Base-by-base conservation (phyloP, 371 early-diverging fungal species). In the Mortierella sp. region DNA sequence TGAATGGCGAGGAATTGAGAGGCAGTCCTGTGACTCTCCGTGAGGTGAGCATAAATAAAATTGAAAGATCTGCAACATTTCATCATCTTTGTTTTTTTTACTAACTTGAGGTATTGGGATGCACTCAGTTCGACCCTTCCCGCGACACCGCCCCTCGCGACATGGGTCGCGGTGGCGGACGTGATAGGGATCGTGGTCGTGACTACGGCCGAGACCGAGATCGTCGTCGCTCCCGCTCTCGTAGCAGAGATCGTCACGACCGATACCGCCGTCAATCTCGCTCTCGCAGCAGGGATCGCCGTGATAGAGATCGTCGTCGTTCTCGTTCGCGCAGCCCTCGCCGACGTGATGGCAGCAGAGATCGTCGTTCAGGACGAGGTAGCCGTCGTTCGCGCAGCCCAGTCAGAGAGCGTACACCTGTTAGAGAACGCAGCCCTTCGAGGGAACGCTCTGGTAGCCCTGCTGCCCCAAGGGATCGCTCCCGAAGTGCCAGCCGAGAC, bases 1-100 rank as follows among this genome's bases (percentile, higher is more conserved):
- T 96, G 81, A 91, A 97, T 67, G 95, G 94, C 76, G 90, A 91
- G 76, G 97, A 97, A 45, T 89, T 95, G 84, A 90, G 94, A 47
- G 98, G 97, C 40, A 87, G 90, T 70, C 86, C 89, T 47, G 88
- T 98, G 19, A 77, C 76, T 68, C 90, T 98, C 53, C 92, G 92
- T 68, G 94, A 95, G 88, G 96, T 94, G 88, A 83, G 79, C 41
- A 3, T 40, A n/a, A 19, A 5, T 55, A 48, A 4, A 48, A 6
- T 48, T 43, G 45, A 48, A 19, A 7, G n/a, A n/a, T 43, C 43
- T 43, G 10, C 6, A n/a, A n/a, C 48, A 1, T 48, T 48, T 48
- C n/a, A 21, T 48, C 7, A 16, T 48, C 2, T 2, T n/a, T 4
- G n/a, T 48, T 9, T 16, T 43, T 43, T 43, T 15, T 48, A 48